These are phyloP conservation scores for Exophiala bonariae DNA, from an alignment of 2,329 filamentous ascomycete genomes.

Conservation along the genomic window DNA sequence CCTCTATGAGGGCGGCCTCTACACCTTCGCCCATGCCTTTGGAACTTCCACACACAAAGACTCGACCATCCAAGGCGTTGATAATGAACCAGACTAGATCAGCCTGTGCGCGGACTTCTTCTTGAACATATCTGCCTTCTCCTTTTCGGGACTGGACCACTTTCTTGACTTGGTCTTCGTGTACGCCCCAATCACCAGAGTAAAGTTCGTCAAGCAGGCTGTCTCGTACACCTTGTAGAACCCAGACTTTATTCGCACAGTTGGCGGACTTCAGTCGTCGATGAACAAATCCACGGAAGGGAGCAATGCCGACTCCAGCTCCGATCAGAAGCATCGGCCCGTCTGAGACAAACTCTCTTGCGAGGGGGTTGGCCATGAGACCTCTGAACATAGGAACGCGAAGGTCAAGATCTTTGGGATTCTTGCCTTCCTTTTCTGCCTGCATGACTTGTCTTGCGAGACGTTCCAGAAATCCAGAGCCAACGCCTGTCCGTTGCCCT, in stretches of 20 bases:
- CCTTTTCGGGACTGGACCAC: constrained; percentile 75
- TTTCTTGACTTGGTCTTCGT: constrained; percentile 82
- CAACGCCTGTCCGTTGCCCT: constrained; percentile 75
- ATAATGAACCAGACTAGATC: constrained; percentile 99
- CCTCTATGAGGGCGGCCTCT: constrained; percentile 80
- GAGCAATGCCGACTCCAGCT: constrained; percentile 92
- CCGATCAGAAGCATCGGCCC: constrained; percentile 98
- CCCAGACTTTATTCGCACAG: constrained; percentile 97
- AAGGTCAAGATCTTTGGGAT: constrained; percentile 58
- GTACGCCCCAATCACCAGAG: constrained; percentile 91
- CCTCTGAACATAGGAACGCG: constrained; percentile 97
- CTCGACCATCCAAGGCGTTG: constrained; percentile 90
- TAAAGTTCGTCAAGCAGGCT: constrained; percentile 94
- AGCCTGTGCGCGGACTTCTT: constrained; percentile 86
- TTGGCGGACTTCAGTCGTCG: constrained; percentile 90
- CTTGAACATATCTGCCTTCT: constrained; percentile 89
- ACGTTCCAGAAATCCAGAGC: constrained; percentile 90
- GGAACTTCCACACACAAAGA: constrained; percentile 94
- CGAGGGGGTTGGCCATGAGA: constrained; percentile 94
- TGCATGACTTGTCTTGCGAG: constrained; percentile 72
- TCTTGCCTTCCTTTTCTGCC: constrained; percentile 61
- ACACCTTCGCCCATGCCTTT: constrained; percentile 98
- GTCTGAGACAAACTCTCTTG: constrained; percentile 85
- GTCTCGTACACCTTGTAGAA: constrained; percentile 91
- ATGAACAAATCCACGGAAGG: constrained; percentile 96